A percentile compares a stretch with the other conserved stretches of the same genome.
Evolutionary conservation across 257 asterid genomes (phyloP).

Genomic region (Lycium barbarum): DNA sequence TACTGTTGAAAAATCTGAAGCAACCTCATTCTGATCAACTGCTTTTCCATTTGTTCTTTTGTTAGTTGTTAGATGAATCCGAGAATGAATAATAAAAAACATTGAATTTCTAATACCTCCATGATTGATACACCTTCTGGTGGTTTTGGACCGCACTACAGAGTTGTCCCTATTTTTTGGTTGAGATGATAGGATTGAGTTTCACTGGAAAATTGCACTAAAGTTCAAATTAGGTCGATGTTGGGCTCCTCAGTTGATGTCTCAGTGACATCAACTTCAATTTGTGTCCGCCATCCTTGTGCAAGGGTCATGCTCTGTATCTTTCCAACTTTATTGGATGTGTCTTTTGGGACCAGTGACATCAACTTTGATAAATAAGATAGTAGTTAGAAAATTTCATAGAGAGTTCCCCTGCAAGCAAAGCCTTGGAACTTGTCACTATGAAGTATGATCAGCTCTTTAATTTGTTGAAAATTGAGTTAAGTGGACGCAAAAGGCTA

Average conservation of each 20-base stretch:
- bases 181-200: slow-evolving; percentile 15
- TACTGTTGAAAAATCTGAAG: slow-evolving; percentile 23
- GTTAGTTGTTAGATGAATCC: not conserved
- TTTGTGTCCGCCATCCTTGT: too few species aligned
- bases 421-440: not conserved
- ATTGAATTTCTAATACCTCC: not conserved
- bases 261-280: slow-evolving; percentile 5
- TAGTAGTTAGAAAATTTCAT: not conserved
- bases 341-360: not conserved
- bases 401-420: not conserved
- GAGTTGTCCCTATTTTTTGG: not conserved
- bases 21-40: slow-evolving; percentile 8
- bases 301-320: too few species aligned
- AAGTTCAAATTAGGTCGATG: not conserved
- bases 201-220: not conserved
- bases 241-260: not conserved
- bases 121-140: not conserved
- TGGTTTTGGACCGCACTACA: not conserved
- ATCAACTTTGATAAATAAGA: not conserved
- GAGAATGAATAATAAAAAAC: not conserved
- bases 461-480: not conserved
- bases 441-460: not conserved
- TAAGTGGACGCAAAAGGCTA: not conserved
- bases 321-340: too few species aligned
- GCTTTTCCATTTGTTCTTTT: not conserved